These are phyloP conservation scores for Piper longum DNA, from an alignment of 164 flowering plant genomes.

Conservation along the genomic window DNA sequence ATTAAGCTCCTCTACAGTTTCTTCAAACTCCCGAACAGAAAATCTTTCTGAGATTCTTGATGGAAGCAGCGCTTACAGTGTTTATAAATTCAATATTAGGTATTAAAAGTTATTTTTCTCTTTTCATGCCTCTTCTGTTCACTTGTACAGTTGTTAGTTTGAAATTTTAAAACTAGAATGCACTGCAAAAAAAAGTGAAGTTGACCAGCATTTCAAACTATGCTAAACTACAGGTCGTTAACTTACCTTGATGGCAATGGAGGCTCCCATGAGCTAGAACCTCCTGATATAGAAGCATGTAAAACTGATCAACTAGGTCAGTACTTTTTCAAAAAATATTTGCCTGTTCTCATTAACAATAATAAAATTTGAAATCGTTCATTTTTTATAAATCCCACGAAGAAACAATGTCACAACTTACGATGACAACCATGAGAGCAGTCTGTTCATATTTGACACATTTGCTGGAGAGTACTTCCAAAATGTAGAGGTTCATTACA, in stretches of 20 bases:
- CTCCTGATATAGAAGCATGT: constrained; percentile 27
- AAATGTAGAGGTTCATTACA: neutral
- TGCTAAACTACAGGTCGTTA: constrained; percentile 41
- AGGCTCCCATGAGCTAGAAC: constrained; percentile 41
- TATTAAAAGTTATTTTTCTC: constrained; percentile 9
- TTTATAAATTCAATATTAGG: constrained; percentile 59
- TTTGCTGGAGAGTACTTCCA: neutral
- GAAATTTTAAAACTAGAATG: neutral
- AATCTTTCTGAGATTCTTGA: constrained; percentile 48
- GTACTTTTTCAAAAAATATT: constrained; percentile 3
- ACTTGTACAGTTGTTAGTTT: neutral
- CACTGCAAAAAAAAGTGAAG: neutral
- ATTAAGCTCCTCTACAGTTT: constrained; percentile 46
- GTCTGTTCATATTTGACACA: neutral
- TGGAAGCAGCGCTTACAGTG: constrained; percentile 20
- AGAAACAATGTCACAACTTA: too few relatives aligned
- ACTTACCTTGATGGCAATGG: constrained; percentile 50
- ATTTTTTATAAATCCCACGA: too few relatives aligned
- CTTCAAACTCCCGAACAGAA: constrained; percentile 35
- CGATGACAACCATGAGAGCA: neutral
- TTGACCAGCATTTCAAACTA: neutral
- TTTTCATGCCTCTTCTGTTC: neutral
- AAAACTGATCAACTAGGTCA: constrained; percentile 60
- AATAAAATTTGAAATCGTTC: too few relatives aligned
- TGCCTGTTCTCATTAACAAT: neutral